These are phyloP conservation scores for Vitis rotundifolia DNA, from an alignment of 164 flowering plant genomes.

Conservation along the genomic window DNA sequence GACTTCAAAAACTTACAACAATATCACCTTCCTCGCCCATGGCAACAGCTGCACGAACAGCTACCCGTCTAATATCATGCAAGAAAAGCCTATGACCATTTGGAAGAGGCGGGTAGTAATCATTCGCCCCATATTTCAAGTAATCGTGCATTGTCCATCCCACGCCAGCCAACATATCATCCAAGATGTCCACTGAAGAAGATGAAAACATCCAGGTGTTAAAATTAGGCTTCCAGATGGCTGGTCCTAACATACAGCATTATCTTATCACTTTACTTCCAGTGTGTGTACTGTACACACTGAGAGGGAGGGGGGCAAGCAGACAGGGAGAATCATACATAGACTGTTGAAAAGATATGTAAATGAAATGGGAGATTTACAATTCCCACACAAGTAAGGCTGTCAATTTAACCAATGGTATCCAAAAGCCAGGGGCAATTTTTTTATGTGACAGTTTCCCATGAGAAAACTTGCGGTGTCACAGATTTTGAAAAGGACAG, in stretches of 20 bases:
- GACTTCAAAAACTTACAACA: constrained; percentile 74
- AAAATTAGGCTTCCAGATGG: constrained; percentile 3
- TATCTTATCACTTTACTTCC: no score
- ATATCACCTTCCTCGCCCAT: constrained; percentile 99
- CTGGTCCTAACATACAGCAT: not conserved
- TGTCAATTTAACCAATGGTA: no score
- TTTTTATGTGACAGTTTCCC: not conserved
- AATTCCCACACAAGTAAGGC: no score
- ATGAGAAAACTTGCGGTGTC: not conserved
- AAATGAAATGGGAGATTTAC: no score
- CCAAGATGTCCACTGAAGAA: constrained; percentile 89
- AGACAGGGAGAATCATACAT: no score
- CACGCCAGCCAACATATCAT: constrained; percentile 94
- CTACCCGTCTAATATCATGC: constrained; percentile 91
- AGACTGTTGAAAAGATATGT: no score
- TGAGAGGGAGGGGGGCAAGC: no score
- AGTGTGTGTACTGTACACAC: no score
- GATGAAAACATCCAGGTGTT: constrained; percentile 15
- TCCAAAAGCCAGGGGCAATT: no score
- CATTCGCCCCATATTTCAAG: constrained; percentile 87
- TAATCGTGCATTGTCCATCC: constrained; percentile 98
- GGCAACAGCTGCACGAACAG: constrained; percentile 96
- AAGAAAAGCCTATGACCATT: constrained; percentile 91
- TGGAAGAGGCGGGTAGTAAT: constrained; percentile 93
- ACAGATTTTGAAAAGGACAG: not conserved